Conservation (phyloP, 2,329 filamentous ascomycete genomes). For the Zalaria obscura region DNA sequence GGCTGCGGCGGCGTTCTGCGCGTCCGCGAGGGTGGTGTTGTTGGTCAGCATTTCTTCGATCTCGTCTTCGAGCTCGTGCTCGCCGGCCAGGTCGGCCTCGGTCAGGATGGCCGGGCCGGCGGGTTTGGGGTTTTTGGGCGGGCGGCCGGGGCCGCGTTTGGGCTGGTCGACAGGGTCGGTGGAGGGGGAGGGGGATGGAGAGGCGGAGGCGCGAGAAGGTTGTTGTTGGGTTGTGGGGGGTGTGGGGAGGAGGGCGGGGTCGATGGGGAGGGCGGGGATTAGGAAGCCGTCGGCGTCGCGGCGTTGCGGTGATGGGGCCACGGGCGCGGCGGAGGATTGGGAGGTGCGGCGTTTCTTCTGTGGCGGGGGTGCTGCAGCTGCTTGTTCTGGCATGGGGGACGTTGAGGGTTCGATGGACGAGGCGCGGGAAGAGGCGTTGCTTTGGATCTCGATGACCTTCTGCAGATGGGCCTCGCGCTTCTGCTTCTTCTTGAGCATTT, state of each 20-base stretch:
- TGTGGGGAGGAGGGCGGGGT: slow-evolving; percentile 6
- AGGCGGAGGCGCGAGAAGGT: slow-evolving; percentile 19
- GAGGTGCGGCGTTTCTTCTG: slow-evolving; percentile 1
- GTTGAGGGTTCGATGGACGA: slow-evolving; percentile 8
- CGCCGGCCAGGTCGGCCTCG: slow-evolving; percentile 31
- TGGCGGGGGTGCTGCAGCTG: slow-evolving; percentile 1
- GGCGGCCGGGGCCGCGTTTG: neutral
- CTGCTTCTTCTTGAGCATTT: slow-evolving; percentile 16
- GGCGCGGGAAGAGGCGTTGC: slow-evolving; percentile 9
- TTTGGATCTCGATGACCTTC: slow-evolving; percentile 9
- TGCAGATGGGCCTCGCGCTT: slow-evolving; percentile 10
- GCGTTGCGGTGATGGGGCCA: slow-evolving; percentile 9
- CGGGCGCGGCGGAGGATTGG: slow-evolving; percentile 8
- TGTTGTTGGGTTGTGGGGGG: too few relatives aligned
- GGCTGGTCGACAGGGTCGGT: slow-evolving; percentile 9
- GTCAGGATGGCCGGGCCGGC: slow-evolving; percentile 19
- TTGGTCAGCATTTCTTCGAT: slow-evolving; percentile 22
- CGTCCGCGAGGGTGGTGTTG: slow-evolving; percentile 13
- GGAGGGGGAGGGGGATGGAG: slow-evolving; percentile 21
- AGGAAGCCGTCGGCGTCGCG: slow-evolving; percentile 27
- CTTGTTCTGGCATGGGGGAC: slow-evolving; percentile 3
- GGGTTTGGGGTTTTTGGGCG: slow-evolving; percentile 7
- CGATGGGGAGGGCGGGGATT: slow-evolving; percentile 20
- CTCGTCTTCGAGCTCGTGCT: slow-evolving; percentile 31
- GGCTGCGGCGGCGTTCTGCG: slow-evolving; percentile 14